Evolutionary conservation across 176 grass and related monocot genomes (phyloP).

Genomic region (Thalia dealbata): DNA sequence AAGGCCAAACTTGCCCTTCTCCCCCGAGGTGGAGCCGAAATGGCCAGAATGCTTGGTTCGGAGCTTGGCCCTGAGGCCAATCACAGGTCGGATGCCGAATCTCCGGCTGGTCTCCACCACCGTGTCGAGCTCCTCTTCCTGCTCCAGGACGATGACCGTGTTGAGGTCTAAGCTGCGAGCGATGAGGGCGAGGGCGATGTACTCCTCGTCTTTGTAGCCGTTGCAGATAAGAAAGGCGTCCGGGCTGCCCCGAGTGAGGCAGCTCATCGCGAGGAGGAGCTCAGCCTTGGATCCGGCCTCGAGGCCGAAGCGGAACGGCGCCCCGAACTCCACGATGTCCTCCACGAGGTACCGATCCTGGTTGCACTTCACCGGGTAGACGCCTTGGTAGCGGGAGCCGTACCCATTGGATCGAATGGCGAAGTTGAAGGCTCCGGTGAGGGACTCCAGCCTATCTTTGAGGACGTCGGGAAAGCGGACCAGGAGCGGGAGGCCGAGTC

Average conservation of each 20-base stretch:
- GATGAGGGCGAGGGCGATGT: conserved; percentile 66
- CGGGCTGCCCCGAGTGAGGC: conserved; percentile 42
- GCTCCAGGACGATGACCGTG: conserved; percentile 81
- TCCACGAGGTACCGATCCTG: conserved; percentile 88
- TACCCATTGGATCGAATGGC: conserved; percentile 61
- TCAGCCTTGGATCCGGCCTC: conserved; percentile 92
- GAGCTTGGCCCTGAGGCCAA: conserved; percentile 89
- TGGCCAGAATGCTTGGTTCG: conserved; percentile 91
- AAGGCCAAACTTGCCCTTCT: conserved; percentile 96
- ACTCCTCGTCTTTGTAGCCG: conserved; percentile 86
- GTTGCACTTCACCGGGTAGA: conserved; percentile 97
- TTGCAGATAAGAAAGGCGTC: conserved; percentile 89
- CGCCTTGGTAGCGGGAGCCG: conserved; percentile 56
- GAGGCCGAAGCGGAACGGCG: conserved; percentile 63
- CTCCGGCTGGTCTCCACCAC: conserved; percentile 60
- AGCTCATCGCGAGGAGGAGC: conserved; percentile 80
- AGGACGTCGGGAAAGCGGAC: conserved; percentile 85
- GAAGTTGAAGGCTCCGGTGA: conserved; percentile 66
- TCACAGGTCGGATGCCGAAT: conserved; percentile 49
- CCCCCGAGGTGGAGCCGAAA: conserved; percentile 84
- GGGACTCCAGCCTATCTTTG: conserved; percentile 61
- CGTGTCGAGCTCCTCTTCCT: conserved; percentile 94
- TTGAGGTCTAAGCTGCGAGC: conserved; percentile 66
- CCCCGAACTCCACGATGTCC: conserved; percentile 80
- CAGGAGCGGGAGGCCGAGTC: conserved; percentile 56